phyloP scores from a whole-genome alignment of 2,329 filamentous ascomycete species.

The Ophiostoma fasciatum region DNA sequence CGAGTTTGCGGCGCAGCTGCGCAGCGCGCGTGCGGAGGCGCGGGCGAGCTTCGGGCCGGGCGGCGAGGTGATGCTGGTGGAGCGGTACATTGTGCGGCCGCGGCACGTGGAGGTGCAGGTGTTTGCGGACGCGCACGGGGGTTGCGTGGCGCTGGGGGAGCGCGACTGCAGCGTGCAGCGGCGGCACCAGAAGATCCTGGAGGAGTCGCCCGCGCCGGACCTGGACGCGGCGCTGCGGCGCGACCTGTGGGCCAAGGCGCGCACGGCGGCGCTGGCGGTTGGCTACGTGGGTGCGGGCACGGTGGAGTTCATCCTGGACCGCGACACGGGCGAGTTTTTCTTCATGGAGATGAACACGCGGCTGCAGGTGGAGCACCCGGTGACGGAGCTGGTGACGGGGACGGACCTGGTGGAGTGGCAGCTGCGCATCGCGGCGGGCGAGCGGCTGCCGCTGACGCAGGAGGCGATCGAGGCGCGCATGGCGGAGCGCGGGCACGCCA shows the following conservation, averaged over 20 bases:
- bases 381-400: constrained; percentile 58
- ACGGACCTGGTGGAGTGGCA: constrained; percentile 87
- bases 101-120: constrained; percentile 85
- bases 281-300: constrained; percentile 84
- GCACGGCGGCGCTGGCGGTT: constrained; percentile 55
- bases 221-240: constrained; percentile 41
- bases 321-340: constrained; percentile 65
- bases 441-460: constrained; percentile 41
- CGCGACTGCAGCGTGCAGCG: constrained; percentile 79
- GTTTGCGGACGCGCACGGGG: constrained; percentile 68
- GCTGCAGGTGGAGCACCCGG: constrained; percentile 91
- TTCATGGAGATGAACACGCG: constrained; percentile 78
- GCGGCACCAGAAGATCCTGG: constrained; percentile 79
- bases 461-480: constrained; percentile 61
- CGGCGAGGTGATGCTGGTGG: constrained; percentile 68
- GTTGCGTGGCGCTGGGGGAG: constrained; percentile 73
- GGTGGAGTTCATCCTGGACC: constrained; percentile 81
- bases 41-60: constrained; percentile 67
- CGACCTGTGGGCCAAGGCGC: constrained; percentile 51
- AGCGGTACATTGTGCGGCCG: constrained; percentile 65
- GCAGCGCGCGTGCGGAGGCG: constrained; percentile 61
- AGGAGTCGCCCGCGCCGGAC: constrained; percentile 71
- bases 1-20: constrained; percentile 57
- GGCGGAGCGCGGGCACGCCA: constrained; percentile 62
- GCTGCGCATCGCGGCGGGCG: constrained; percentile 55